phyloP scores from a whole-genome alignment of 2,329 filamentous ascomycete genomes.

The Uncinocarpus reesii region DNA sequence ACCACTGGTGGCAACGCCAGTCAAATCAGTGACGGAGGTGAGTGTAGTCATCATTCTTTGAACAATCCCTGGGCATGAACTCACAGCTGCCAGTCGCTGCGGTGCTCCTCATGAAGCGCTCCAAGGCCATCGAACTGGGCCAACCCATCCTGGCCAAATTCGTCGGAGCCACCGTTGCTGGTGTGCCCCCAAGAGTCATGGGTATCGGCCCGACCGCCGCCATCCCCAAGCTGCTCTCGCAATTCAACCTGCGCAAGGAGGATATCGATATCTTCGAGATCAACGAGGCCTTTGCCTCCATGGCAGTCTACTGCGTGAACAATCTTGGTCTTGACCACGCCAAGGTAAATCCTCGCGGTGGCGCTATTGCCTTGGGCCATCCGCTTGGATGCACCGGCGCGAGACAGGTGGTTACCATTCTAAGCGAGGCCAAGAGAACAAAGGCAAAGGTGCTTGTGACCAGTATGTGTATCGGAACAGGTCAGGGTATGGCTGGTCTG shows the following conservation, averaged over 20 bases:
- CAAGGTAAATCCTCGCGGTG: constrained; percentile 85
- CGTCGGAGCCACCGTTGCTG: constrained; percentile 83
- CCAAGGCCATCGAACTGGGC: constrained; percentile 76
- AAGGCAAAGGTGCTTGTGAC: constrained; percentile 88
- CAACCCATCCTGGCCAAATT: constrained; percentile 74
- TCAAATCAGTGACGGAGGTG: constrained; percentile 85
- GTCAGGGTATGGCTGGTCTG: constrained; percentile 56
- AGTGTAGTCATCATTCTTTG: constrained; percentile 22
- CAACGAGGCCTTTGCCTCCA: constrained; percentile 96
- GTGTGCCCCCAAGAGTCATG: constrained; percentile 90
- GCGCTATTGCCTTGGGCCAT: constrained; percentile 85
- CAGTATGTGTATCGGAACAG: constrained; percentile 72
- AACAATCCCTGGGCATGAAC: background rate
- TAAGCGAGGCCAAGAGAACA: constrained; percentile 71
- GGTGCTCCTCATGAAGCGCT: constrained; percentile 82
- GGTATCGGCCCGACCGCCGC: constrained; percentile 59
- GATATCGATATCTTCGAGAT: constrained; percentile 87
- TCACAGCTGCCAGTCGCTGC: constrained; percentile 16
- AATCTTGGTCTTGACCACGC: constrained; percentile 53
- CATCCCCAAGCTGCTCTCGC: constrained; percentile 69
- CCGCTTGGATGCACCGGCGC: constrained; percentile 83
- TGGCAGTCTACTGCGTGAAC: constrained; percentile 88
- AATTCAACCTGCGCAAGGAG: constrained; percentile 65
- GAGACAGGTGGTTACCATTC: constrained; percentile 78
- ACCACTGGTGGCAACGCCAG: constrained; percentile 90